Conservation (phyloP, 176 grass and related monocot genomes). For the Chrysopogon serrulatus region DNA sequence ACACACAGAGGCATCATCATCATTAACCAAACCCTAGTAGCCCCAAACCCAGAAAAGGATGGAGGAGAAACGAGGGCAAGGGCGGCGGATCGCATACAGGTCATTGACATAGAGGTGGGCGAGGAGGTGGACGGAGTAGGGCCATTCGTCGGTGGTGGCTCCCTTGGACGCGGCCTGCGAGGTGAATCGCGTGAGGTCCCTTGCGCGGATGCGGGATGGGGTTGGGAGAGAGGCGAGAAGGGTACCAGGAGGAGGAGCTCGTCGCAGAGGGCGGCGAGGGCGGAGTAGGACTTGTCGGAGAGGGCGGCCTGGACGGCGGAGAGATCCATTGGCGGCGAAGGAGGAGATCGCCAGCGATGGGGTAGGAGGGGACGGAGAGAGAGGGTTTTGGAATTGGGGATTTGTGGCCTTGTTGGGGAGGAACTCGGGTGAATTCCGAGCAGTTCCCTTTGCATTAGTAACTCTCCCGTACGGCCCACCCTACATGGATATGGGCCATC, state of each 20-base stretch:
- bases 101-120: constrained; percentile 73
- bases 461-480: not conserved
- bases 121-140: constrained; percentile 82
- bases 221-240: not conserved
- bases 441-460: not conserved
- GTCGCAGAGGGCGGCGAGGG: constrained; percentile 58
- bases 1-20: not conserved
- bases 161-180: constrained; percentile 60
- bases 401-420: not conserved
- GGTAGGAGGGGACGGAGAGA: not conserved
- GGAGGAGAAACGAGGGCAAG: not conserved
- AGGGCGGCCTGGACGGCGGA: constrained; percentile 51
- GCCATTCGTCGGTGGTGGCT: constrained; percentile 66
- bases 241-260: constrained; percentile 66
- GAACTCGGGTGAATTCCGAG: not conserved
- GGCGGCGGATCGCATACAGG: constrained; percentile 35
- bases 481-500: not conserved
- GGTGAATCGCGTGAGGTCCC: not conserved
- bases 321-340: constrained; percentile 59
- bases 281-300: constrained; percentile 45
- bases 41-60: not conserved
- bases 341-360: constrained; percentile 2
- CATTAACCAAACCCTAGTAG: constrained; percentile 16
- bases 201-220: not conserved
- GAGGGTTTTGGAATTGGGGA: constrained; percentile 4